These are phyloP conservation scores for Pyrenophora seminiperda DNA, from an alignment of 2,329 filamentous ascomycete species.

Conservation along the genomic window DNA sequence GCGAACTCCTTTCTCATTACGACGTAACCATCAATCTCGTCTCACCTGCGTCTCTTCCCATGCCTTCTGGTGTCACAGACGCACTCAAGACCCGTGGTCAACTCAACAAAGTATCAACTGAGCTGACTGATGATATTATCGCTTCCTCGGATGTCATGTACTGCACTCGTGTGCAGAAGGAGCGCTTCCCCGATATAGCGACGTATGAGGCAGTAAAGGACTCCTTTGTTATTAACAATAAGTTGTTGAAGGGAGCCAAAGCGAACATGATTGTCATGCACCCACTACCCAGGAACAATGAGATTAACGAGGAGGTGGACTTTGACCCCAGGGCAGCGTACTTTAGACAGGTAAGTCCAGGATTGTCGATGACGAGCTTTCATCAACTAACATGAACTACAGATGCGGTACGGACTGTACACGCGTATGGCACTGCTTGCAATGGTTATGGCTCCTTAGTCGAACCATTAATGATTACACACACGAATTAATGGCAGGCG, in stretches of 20 bases:
- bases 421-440: slow-evolving; percentile 97
- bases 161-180: slow-evolving; percentile 95
- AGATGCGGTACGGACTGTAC: slow-evolving; percentile 99
- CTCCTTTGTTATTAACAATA: slow-evolving; percentile 87
- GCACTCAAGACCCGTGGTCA: slow-evolving; percentile 75
- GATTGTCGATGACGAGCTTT: slow-evolving; percentile 39
- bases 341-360: slow-evolving; percentile 87
- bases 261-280: slow-evolving; percentile 93
- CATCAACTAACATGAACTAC: slow-evolving; percentile 41
- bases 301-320: slow-evolving; percentile 94
- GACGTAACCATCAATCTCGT: slow-evolving; percentile 93
- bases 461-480: slow-evolving; percentile 15
- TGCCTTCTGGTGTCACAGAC: slow-evolving; percentile 76
- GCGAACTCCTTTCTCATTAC: slow-evolving; percentile 94
- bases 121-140: slow-evolving; percentile 84
- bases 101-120: slow-evolving; percentile 74
- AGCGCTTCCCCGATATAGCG: slow-evolving; percentile 81
- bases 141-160: slow-evolving; percentile 89
- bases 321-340: slow-evolving; percentile 97
- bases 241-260: slow-evolving; percentile 89
- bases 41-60: slow-evolving; percentile 74
- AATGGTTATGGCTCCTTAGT: slow-evolving; percentile 74
- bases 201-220: slow-evolving; percentile 90
- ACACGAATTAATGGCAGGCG: slow-evolving; percentile 12
- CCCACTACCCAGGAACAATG: slow-evolving; percentile 88